Conservation (phyloP, 2,329 filamentous ascomycete species). For the Venturia oleaginea region DNA sequence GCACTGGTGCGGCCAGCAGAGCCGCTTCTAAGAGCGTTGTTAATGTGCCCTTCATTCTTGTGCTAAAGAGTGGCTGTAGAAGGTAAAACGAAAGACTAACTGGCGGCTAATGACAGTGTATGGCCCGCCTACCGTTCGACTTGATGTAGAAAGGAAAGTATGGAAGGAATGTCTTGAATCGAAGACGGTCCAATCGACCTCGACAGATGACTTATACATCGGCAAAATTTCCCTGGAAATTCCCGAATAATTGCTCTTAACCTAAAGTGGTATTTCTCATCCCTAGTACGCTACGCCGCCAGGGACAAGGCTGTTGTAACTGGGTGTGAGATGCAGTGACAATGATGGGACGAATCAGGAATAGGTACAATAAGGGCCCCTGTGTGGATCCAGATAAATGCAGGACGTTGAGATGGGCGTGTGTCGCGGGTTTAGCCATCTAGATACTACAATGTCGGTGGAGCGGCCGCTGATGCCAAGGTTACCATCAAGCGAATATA, state of each 20-base stretch:
- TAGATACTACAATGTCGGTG: background rate
- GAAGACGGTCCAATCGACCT: background rate
- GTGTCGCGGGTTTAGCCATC: background rate
- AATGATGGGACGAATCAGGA: background rate
- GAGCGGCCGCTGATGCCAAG: background rate
- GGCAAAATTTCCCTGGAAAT: background rate
- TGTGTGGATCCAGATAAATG: background rate
- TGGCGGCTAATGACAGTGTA: background rate
- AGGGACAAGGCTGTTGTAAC: constrained; percentile 4
- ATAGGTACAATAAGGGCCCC: background rate
- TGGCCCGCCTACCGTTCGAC: background rate
- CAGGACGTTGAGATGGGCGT: background rate
- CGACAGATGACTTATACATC: constrained; percentile 6
- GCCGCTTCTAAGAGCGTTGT: background rate
- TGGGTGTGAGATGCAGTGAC: constrained; percentile 1
- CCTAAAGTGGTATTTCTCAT: background rate
- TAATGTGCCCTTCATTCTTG: background rate
- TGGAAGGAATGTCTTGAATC: background rate
- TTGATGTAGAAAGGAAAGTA: background rate
- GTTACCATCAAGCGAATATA: too few species aligned
- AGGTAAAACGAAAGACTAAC: constrained; percentile 6
- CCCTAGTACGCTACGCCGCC: background rate
- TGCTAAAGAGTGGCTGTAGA: background rate
- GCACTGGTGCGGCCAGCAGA: background rate
- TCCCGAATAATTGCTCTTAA: constrained; percentile 3